A percentile compares a stretch with the other conserved stretches of the same genome.
These are phyloP conservation scores for Cryptomeria japonica DNA, from an alignment of 75 land plant genomes.

Conservation along the genomic window DNA sequence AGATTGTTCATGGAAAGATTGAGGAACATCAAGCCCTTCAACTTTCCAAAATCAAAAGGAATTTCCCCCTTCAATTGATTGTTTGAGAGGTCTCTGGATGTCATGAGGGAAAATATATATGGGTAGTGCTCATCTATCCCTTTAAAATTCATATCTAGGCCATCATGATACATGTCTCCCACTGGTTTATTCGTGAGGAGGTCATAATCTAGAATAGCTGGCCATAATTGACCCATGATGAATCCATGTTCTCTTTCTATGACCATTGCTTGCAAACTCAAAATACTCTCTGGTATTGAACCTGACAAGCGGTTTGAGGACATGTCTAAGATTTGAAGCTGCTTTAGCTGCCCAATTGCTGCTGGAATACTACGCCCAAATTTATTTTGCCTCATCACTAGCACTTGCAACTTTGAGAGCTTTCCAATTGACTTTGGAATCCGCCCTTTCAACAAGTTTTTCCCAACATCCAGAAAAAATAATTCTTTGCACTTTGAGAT, in stretches of 20 bases:
- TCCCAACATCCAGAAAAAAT: slow-evolving; percentile 5
- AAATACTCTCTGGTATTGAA: slow-evolving; percentile 3
- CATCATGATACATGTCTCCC: too few relatives aligned
- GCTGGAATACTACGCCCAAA: slow-evolving; percentile 33
- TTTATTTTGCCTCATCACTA: slow-evolving; percentile 9
- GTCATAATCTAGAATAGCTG: not conserved
- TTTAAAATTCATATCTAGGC: too few relatives aligned
- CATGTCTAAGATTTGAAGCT: slow-evolving; percentile 21
- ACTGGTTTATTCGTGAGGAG: not conserved
- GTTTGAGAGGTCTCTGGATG: too few relatives aligned
- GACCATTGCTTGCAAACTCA: not conserved
- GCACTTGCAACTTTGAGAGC: slow-evolving; percentile 7
- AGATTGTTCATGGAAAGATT: too few relatives aligned
- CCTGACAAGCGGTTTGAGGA: slow-evolving; percentile 1
- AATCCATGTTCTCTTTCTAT: not conserved
- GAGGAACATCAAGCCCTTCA: too few relatives aligned
- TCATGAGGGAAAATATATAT: too few relatives aligned
- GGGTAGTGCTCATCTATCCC: too few relatives aligned
- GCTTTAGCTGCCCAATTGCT: slow-evolving; percentile 20
- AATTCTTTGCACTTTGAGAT: slow-evolving; percentile 13
- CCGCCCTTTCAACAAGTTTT: slow-evolving; percentile 20
- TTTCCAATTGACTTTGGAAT: slow-evolving; percentile 25
- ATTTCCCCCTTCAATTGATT: too few relatives aligned
- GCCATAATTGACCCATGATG: not conserved
- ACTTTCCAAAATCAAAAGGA: too few relatives aligned